Conservation (phyloP, 2,329 filamentous ascomycete species). For the Penicillium psychrosexuale region DNA sequence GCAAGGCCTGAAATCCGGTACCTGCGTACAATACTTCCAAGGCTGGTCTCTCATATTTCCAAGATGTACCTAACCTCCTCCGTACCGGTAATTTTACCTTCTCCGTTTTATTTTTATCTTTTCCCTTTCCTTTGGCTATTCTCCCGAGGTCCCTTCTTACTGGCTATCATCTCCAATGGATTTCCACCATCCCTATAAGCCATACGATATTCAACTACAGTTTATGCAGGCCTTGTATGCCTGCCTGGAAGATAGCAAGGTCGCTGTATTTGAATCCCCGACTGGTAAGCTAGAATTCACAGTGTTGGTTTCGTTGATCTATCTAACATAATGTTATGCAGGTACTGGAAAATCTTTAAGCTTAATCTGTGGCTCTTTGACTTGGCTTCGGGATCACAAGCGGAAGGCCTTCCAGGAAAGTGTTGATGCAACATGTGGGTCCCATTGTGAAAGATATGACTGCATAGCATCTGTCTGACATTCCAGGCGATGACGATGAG, state of each 20-base stretch:
- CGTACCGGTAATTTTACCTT: too few species aligned
- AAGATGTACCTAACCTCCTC: too few species aligned
- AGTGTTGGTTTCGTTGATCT: conserved; percentile 15
- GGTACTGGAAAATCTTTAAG: conserved; percentile 80
- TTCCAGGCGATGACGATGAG: conserved; percentile 62
- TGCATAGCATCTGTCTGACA: neutral
- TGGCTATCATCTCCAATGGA: conserved; percentile 41
- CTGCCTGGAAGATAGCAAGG: conserved; percentile 72
- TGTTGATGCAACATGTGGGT: conserved; percentile 46
- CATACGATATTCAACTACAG: conserved; percentile 80
- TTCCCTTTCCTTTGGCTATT: neutral
- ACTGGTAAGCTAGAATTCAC: conserved; percentile 59
- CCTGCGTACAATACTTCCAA: too few species aligned
- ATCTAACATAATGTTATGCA: conserved; percentile 18
- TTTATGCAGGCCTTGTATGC: conserved; percentile 84
- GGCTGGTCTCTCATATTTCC: too few species aligned
- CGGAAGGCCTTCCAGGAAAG: conserved; percentile 56
- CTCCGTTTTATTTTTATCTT: neutral
- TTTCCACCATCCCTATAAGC: conserved; percentile 84
- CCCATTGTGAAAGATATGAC: neutral
- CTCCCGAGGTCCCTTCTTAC: neutral
- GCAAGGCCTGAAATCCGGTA: too few species aligned
- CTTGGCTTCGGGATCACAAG: conserved; percentile 86
- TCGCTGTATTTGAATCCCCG: conserved; percentile 90
- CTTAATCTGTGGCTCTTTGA: conserved; percentile 81